Evolutionary conservation across 352 stramenopile genomes (phyloP).

Genomic region (Peronospora destructor): DNA sequence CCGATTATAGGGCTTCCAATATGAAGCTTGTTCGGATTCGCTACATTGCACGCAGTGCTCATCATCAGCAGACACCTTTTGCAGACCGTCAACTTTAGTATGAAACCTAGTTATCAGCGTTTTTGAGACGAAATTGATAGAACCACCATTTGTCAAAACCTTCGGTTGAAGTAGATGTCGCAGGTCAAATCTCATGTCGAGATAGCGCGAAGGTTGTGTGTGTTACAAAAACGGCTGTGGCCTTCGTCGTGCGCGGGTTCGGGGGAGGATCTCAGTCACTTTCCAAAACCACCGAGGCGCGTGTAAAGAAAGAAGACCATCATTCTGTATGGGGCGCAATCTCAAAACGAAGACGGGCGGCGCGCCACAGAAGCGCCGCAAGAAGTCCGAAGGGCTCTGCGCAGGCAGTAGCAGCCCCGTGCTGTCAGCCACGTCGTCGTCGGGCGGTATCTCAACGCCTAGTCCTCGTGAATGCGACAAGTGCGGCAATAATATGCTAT

Average conservation of each 20-base stretch:
- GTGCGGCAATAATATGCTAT: conserved; percentile 35
- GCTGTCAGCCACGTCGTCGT: conserved; percentile 25
- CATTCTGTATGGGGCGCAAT: conserved; percentile 33
- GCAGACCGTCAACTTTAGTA: no score
- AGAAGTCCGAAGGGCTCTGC: conserved; percentile 20
- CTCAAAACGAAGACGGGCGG: conserved; percentile 25
- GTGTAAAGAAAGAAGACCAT: conserved; percentile 18
- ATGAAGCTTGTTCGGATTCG: background rate
- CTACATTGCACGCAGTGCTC: background rate
- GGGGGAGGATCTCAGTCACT: conserved; percentile 30
- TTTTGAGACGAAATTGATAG: background rate
- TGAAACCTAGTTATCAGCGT: no score
- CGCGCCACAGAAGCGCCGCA: conserved; percentile 29
- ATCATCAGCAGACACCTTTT: background rate
- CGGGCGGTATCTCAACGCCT: conserved; percentile 26
- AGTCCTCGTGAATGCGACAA: conserved; percentile 51
- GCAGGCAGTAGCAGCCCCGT: conserved; percentile 19
- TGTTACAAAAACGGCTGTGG: conserved; percentile 6
- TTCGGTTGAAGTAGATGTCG: conserved; percentile 20
- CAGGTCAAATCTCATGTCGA: conserved; percentile 5
- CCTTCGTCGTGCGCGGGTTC: conserved; percentile 11
- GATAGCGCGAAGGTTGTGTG: conserved; percentile 16
- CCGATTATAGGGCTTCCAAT: background rate
- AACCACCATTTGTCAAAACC: background rate
- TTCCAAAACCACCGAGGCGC: conserved; percentile 22